phyloP scores from a whole-genome alignment of 257 asterid species.

The Capsicum chinense region DNA sequence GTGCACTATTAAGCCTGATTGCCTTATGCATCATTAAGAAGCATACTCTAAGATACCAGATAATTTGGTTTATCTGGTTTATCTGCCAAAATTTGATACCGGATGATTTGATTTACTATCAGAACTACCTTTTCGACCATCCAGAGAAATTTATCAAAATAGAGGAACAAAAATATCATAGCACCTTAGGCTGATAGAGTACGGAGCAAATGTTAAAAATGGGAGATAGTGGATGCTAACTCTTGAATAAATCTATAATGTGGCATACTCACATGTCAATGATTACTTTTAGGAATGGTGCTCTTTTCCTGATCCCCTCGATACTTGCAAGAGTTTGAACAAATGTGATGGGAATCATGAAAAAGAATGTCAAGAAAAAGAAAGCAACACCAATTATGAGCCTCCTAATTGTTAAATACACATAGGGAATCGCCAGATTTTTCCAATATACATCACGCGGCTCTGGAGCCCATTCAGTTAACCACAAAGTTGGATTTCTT shows the following conservation, averaged over 20 bases:
- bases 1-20: slow-evolving; percentile 17
- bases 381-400: slow-evolving; percentile 72
- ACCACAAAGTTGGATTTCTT: slow-evolving; percentile 87
- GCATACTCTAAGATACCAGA: not conserved
- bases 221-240: slow-evolving; percentile 4
- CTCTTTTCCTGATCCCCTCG: slow-evolving; percentile 59
- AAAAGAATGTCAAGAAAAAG: slow-evolving; percentile 94
- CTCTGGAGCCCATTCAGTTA: slow-evolving; percentile 95
- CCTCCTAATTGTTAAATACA: slow-evolving; percentile 73
- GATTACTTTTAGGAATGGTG: slow-evolving; percentile 63
- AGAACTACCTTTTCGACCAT: not conserved
- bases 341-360: slow-evolving; percentile 80
- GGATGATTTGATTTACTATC: not conserved
- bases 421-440: slow-evolving; percentile 90
- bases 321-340: slow-evolving; percentile 94
- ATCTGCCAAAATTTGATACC: not conserved
- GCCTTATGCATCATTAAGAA: not conserved
- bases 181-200: not conserved
- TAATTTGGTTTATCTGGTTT: not conserved
- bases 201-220: not conserved
- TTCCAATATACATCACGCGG: slow-evolving; percentile 90
- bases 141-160: not conserved
- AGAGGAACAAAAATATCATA: not conserved
- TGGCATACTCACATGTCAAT: slow-evolving; percentile 66
- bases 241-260: not conserved